Percentiles rank a stretch among this genome's conserved stretches.
Evolutionary conservation across 306 rosid genomes (phyloP).

Genomic region (Hippophae rhamnoides): DNA sequence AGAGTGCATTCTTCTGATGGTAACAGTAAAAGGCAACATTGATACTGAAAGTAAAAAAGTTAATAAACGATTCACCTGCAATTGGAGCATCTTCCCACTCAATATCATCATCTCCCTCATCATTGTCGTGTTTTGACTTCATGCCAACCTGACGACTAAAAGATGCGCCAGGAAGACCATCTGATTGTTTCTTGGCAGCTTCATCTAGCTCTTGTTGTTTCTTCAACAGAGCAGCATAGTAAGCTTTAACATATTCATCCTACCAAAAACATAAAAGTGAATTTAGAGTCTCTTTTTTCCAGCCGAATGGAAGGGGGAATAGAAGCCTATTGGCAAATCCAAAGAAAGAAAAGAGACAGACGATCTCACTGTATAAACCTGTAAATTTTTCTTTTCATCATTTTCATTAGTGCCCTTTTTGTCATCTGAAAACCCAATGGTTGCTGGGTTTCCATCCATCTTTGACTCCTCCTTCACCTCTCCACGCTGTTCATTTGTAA

Average conservation of each 20-base stretch:
- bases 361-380: slow-evolving; percentile 31
- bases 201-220: slow-evolving; percentile 61
- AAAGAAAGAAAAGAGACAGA: slow-evolving; percentile 8
- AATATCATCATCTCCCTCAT: slow-evolving; percentile 47
- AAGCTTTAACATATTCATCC: slow-evolving; percentile 89
- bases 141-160: slow-evolving; percentile 54
- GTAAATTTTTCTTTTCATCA: slow-evolving; percentile 45
- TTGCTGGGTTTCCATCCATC: slow-evolving; percentile 50
- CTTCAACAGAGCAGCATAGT: slow-evolving; percentile 69
- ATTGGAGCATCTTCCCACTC: slow-evolving; percentile 77
- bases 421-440: slow-evolving; percentile 48
- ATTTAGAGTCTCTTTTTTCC: slow-evolving; percentile 2
- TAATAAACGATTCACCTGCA: slow-evolving; percentile 38
- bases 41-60: not conserved
- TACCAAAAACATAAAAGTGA: slow-evolving; percentile 20
- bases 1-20: not conserved
- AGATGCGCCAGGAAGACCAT: slow-evolving; percentile 31
- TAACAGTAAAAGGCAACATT: not conserved
- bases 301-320: not conserved
- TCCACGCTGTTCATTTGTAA: slow-evolving; percentile 90
- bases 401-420: slow-evolving; percentile 43
- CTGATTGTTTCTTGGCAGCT: slow-evolving; percentile 36
- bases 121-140: slow-evolving; percentile 58
- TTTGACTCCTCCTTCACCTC: slow-evolving; percentile 62
- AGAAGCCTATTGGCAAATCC: not conserved